phyloP scores from a whole-genome alignment of 2,329 filamentous ascomycete genomes.

The Pyrenochaeta sp. region DNA sequence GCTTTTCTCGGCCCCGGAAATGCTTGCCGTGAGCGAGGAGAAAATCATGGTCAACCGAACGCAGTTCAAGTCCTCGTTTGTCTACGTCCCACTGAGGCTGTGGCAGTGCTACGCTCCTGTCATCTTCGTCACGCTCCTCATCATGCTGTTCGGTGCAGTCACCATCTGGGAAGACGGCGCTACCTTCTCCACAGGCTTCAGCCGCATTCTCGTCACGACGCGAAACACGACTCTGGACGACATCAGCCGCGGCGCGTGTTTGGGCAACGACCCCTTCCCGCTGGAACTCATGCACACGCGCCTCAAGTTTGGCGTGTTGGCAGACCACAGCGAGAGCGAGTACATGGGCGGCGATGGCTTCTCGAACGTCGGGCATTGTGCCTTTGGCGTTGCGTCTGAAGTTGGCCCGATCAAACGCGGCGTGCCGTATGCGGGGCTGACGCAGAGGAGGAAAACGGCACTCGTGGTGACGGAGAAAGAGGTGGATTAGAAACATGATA shows the following conservation, averaged over 20 bases:
- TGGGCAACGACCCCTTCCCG: constrained; percentile 51
- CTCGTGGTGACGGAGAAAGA: neutral
- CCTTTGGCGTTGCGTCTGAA: constrained; percentile 41
- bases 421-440: constrained; percentile 31
- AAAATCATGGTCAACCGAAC: constrained; percentile 27
- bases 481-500: neutral
- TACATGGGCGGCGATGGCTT: constrained; percentile 25
- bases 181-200: constrained; percentile 44
- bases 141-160: constrained; percentile 35
- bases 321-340: constrained; percentile 34
- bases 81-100: constrained; percentile 37
- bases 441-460: neutral
- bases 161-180: constrained; percentile 46
- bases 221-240: constrained; percentile 45
- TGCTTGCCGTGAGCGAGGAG: constrained; percentile 31
- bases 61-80: constrained; percentile 37
- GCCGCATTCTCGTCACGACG: constrained; percentile 45
- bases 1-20: constrained; percentile 43
- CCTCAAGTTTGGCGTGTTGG: constrained; percentile 48
- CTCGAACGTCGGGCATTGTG: constrained; percentile 34
- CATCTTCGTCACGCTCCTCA: constrained; percentile 36
- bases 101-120: constrained; percentile 46
- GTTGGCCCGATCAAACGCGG: constrained; percentile 28
- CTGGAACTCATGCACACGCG: constrained; percentile 46
- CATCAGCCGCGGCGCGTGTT: constrained; percentile 50